phyloP scores from a whole-genome alignment of 129 eudicot species.

The Daucus carota region DH1_v3.0 NC_030382.2:48605001-48605500 shows the following conservation, averaged over 20 bases:
- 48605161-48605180: background rate
- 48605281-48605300: conserved; percentile 58
- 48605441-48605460: background rate
- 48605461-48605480: background rate
- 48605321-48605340: conserved; percentile 88
- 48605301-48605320: conserved; percentile 77
- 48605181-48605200: background rate
- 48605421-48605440: background rate
- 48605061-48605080: too few species aligned
- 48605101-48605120: background rate
- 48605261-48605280: conserved; percentile 12
- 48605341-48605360: conserved; percentile 54
- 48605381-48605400: background rate
- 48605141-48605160: background rate
- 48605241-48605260: conserved; percentile 4
- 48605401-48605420: background rate
- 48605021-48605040: too few species aligned
- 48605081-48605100: too few species aligned
- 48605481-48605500: background rate
- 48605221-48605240: background rate
- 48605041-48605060: too few species aligned
- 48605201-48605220: background rate
- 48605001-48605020: too few species aligned
- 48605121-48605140: background rate
- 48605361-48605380: conserved; percentile 31